phyloP scores from a whole-genome alignment of 768 basidiomycete genomes.

The Auriscalpium orientale region DNA sequence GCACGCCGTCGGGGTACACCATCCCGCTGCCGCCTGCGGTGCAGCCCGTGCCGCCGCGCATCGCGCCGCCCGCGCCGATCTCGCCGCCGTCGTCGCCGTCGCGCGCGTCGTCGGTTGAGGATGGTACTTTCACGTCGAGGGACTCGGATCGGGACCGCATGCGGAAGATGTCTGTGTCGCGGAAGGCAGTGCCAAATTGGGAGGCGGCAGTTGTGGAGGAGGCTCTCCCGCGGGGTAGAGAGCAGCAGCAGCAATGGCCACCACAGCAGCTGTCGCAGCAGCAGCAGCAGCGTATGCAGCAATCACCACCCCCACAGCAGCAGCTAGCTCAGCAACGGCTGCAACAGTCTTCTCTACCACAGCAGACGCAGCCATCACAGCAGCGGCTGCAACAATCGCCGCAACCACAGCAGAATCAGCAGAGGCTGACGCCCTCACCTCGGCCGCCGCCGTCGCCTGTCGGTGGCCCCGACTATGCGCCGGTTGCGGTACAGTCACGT shows the following conservation, averaged over 20 bases:
- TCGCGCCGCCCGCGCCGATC: conserved; percentile 3
- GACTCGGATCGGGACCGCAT: conserved; percentile 14
- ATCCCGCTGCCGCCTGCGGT: conserved; percentile 3
- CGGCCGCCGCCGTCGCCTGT: neutral
- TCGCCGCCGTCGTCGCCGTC: conserved; percentile 13
- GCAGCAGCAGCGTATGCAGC: neutral
- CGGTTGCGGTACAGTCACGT: neutral
- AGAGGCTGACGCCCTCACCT: neutral
- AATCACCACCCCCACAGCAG: neutral
- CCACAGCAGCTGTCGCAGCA: neutral
- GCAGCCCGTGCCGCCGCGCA: conserved; percentile 11
- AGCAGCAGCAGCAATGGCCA: no score
- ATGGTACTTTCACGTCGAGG: neutral
- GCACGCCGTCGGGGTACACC: conserved; percentile 2
- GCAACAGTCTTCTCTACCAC: no score
- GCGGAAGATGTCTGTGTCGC: conserved; percentile 22
- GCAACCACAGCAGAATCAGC: no score
- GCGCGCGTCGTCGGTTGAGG: conserved; percentile 7
- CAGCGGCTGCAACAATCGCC: neutral
- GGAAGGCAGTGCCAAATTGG: conserved; percentile 24
- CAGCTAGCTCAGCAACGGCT: no score
- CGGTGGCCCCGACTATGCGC: neutral
- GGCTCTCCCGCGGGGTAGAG: no score
- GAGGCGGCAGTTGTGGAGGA: conserved; percentile 15
- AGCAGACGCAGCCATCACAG: no score